Evolutionary conservation across 2,329 filamentous ascomycete species (phyloP).

Genomic region (Clarireedia monteithiana): DNA sequence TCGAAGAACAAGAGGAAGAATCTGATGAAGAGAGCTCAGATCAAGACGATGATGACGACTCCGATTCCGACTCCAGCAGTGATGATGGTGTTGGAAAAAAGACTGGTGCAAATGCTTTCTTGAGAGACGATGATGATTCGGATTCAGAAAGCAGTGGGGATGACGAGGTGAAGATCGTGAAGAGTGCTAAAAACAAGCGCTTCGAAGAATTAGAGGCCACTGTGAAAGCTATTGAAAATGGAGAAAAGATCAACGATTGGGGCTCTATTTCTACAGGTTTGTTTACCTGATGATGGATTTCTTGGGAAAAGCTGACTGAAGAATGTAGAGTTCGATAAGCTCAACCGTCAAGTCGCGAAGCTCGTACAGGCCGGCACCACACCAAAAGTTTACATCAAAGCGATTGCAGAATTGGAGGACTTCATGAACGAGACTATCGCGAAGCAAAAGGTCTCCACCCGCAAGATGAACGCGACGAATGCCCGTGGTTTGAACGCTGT

Average conservation of each 20-base stretch:
- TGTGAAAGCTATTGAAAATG: conserved; percentile 90
- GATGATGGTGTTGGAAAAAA: conserved; percentile 57
- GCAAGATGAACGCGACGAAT: conserved; percentile 98
- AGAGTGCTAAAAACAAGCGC: conserved; percentile 97
- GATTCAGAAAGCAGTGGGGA: conserved; percentile 73
- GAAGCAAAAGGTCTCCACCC: conserved; percentile 91
- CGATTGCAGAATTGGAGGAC: conserved; percentile 88
- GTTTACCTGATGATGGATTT: conserved; percentile 28
- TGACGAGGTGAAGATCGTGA: conserved; percentile 77
- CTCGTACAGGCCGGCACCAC: conserved; percentile 68
- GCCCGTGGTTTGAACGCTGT: conserved; percentile 91
- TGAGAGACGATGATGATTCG: conserved; percentile 68
- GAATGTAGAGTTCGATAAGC: conserved; percentile 77
- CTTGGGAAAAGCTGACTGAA: conserved; percentile 14
- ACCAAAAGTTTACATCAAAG: conserved; percentile 89
- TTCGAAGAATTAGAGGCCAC: conserved; percentile 87
- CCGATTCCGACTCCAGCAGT: conserved; percentile 42
- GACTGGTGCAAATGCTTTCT: conserved; percentile 73
- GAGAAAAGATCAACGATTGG: conserved; percentile 97
- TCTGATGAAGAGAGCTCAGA: conserved; percentile 42
- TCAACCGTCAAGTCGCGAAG: conserved; percentile 80
- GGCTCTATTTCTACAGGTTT: conserved; percentile 80
- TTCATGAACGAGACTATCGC: conserved; percentile 87
- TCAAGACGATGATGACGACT: conserved; percentile 43
- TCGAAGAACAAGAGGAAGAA: conserved; percentile 43